A percentile compares a stretch with the other conserved stretches of the same genome.
Conservation (phyloP, 805 yeast genomes). For the Metschnikowia gelsemii region DNA sequence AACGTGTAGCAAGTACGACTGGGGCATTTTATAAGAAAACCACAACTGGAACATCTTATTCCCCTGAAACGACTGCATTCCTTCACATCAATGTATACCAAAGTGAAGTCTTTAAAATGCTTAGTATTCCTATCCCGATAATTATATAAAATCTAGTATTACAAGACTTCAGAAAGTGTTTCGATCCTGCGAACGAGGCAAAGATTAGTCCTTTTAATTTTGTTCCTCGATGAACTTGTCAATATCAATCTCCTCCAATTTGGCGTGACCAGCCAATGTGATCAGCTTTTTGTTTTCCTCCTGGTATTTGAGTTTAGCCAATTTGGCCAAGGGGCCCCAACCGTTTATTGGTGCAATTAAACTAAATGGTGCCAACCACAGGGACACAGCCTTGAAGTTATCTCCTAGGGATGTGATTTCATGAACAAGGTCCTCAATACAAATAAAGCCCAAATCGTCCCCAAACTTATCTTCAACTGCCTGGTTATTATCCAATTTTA, state of each 20-base stretch:
- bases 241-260: constrained; percentile 69
- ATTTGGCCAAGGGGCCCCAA: constrained; percentile 68
- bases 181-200: not conserved
- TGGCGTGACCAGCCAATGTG: constrained; percentile 63
- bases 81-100: too few species aligned
- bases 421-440: constrained; percentile 78
- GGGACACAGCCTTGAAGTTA: constrained; percentile 56
- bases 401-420: constrained; percentile 66
- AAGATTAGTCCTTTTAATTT: constrained; percentile 30
- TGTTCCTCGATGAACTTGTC: constrained; percentile 66
- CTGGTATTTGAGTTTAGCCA: constrained; percentile 59
- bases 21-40: too few species aligned
- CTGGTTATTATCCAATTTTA: constrained; percentile 69
- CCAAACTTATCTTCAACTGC: constrained; percentile 71
- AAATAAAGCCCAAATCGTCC: constrained; percentile 57
- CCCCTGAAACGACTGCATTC: too few species aligned
- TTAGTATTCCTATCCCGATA: constrained; percentile 12
- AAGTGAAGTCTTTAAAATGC: not conserved
- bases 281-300: constrained; percentile 49
- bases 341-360: constrained; percentile 71
- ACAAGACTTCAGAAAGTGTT: constrained; percentile 5
- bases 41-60: too few species aligned
- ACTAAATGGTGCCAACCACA: constrained; percentile 69
- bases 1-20: too few species aligned
- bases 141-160: constrained; percentile 7